Base-by-base conservation (phyloP, 2,329 filamentous ascomycete species). In the Trichoderma guizhouense region DNA sequence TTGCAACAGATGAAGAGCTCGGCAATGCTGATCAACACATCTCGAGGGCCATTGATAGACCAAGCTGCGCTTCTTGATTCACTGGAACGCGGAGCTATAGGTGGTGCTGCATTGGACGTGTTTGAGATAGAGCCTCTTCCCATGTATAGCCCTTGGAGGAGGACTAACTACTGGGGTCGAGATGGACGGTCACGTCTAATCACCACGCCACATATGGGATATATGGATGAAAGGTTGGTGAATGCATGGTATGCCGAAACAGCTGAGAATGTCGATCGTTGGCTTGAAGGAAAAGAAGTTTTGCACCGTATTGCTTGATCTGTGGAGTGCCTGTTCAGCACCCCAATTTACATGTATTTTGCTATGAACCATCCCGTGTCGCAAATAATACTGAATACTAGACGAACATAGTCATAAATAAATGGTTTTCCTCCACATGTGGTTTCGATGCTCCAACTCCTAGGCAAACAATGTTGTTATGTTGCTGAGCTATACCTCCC, bases 181-280 rank as follows among this genome's bases (percentile, higher is more conserved):
- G 81, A 87, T 43, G 89, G 89, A 6, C 86, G 87, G 62, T 89
- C 86, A 63, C 84, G 86, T 71, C 86, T 93, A 2, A 75, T 94
- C 18, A 77, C 92, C 74, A 91, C 89, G 64, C 92, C 92, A 57
- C 92, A 94, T 79, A 92, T 92, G 87, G 92, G 91, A 0, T 94
- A 93, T 78, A 90, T 90, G 0, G 90, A 92, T 74, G 87, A 88
- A 72, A 89, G 86, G n/a, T 86, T 87, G 43, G 83, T 93, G 77
- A 83, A 86, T 63, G 82, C 82, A 7, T 93, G 91, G 90, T 93
- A 93, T 79, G 85, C 87, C 72, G 89, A 92, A 80, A 88, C 89
- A 71, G 89, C 86, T 1, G 86, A 88, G 76, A 92, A 91, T 76
- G 74, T 93, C 30, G 83, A 86, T 79, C 82, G 84, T 58, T 91